Evolutionary conservation across 2,329 filamentous ascomycete genomes (phyloP).

Genomic region (Neofusicoccum kwambonambiense): DNA sequence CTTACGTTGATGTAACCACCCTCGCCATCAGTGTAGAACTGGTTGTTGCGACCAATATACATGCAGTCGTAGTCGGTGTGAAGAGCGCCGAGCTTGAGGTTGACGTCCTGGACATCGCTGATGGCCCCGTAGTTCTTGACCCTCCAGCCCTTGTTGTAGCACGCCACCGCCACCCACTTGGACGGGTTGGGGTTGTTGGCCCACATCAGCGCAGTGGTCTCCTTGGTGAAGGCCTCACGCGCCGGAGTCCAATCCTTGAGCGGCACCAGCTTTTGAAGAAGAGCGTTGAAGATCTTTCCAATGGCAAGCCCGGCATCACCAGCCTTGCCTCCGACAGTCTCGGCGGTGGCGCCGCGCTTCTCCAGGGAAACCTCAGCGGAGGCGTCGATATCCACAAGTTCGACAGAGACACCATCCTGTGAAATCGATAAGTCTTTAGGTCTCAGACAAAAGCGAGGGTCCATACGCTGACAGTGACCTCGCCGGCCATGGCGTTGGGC

Average conservation of each 20-base stretch:
- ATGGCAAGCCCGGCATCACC: neutral
- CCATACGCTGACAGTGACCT: neutral
- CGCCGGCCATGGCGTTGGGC: neutral
- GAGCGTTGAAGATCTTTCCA: neutral
- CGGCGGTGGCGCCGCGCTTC: neutral
- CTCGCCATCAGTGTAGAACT: neutral
- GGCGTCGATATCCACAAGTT: neutral
- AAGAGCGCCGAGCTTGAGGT: neutral
- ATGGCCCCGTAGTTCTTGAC: neutral
- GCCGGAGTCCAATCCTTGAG: neutral
- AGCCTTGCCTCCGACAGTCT: neutral
- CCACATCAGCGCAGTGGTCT: neutral
- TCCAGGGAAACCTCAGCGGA: neutral
- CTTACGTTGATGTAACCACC: neutral
- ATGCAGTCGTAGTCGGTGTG: neutral
- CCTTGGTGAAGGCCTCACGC: neutral
- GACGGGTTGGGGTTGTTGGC: neutral
- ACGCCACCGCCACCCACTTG: neutral
- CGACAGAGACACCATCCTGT: neutral
- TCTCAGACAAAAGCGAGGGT: neutral
- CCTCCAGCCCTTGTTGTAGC: neutral
- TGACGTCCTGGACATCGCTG: neutral
- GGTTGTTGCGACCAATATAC: neutral
- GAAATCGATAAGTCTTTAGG: neutral
- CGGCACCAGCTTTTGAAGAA: neutral